Evolutionary conservation across 2,329 filamentous ascomycete genomes (phyloP), one percentile per base, ranked within the genome.

Genomic region (Botryosphaeria agaves): DNA sequence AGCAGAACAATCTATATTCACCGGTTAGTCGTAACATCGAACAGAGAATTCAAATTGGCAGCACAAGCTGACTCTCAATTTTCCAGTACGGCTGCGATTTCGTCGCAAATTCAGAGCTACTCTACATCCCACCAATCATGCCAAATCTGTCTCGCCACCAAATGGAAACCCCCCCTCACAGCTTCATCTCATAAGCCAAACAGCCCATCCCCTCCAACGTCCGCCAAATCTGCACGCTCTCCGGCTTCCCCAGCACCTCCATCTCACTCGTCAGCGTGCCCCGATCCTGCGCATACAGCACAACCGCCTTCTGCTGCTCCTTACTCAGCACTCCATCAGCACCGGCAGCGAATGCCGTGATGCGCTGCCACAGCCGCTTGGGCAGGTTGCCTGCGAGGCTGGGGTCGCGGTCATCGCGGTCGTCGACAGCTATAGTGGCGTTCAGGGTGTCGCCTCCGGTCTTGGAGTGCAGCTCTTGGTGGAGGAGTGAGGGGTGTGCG

Each of bases 181-280:
- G 3, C 21, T 12, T 23, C 4, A 23, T 23, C 3, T 49, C 41
- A 38, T 59, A 58, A 9, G 40, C 39, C 27, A 57, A 38, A 37
- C 55, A 58, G 5, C 41, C 45, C 28, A 55, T 49, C 11, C 37
- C 36, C 28, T 58, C 51, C 19, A 60, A 46, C 30, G 58, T 34
- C 37, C 44, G 46, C 48, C 48, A 51, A 9, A 51, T 45, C 43
- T 56, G 53, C 18, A 42, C 41, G 28, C 44, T 47, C 18, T 46
- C 38, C 25, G 48, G 44, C 42, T 50, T 51, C 32, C 44, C 52
- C 30, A 41, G 40, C 41, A 44, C 48, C 26, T 49, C 48, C 32
- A 38, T 39, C 39, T 49, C 52, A 20, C 32, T 42, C 23, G 21
- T 36, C 32, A 56, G 36, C 5, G 43, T 53, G 18, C 35, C 34